These are phyloP conservation scores for Paramecium sexaurelia DNA, from an alignment of 73 alveolate genomes.

Conservation along the genomic window DNA sequence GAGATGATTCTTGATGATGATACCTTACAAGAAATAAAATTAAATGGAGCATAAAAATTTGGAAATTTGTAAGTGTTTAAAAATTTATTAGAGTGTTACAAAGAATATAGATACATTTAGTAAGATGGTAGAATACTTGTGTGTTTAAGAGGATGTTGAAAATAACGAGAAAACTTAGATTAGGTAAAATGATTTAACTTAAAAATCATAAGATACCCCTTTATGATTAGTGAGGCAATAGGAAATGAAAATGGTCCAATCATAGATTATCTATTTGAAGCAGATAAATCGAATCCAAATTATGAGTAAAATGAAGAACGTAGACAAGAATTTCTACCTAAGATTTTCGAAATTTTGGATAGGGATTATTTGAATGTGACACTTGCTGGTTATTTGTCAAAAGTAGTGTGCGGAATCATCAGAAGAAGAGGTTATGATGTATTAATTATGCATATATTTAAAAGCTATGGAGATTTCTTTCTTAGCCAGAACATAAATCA, in stretches of 20 bases:
- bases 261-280: slow-evolving; percentile 37
- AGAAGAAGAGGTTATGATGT: slow-evolving; percentile 50
- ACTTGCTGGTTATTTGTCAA: slow-evolving; percentile 28
- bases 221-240: slow-evolving; percentile 46
- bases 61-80: background rate
- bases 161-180: background rate
- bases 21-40: background rate
- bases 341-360: background rate
- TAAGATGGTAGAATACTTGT: background rate
- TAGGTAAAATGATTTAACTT: slow-evolving; percentile 17
- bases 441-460: background rate
- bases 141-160: background rate
- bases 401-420: slow-evolving; percentile 23
- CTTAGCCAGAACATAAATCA: background rate
- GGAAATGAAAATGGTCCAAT: slow-evolving; percentile 32
- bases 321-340: background rate
- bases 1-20: slow-evolving; percentile 41
- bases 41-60: slow-evolving; percentile 31
- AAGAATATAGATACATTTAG: slow-evolving; percentile 17
- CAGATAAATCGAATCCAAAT: background rate
- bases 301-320: slow-evolving; percentile 17
- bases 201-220: slow-evolving; percentile 24
- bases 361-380: slow-evolving; percentile 49
- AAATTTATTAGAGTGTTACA: background rate
- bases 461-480: slow-evolving; percentile 1